These are phyloP conservation scores for Pseudodiploospora longispora DNA, from an alignment of 2,329 filamentous ascomycete genomes.

Conservation along the genomic window DNA sequence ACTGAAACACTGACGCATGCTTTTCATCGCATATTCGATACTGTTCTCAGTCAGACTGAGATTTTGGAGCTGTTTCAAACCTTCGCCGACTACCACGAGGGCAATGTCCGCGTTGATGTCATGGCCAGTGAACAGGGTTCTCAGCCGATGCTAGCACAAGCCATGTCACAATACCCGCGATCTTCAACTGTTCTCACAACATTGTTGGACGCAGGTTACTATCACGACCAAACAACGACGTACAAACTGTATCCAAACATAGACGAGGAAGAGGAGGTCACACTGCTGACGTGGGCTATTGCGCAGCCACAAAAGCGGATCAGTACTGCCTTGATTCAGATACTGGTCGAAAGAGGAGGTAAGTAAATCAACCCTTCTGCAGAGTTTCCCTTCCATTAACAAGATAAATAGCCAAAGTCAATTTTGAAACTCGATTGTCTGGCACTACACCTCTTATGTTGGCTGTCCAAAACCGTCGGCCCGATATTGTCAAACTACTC, in stretches of 20 bases:
- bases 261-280: slow-evolving; percentile 46
- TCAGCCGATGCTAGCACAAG: slow-evolving; percentile 43
- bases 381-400: slow-evolving; percentile 9
- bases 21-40: slow-evolving; percentile 49
- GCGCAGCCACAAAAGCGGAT: slow-evolving; percentile 55
- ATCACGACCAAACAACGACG: slow-evolving; percentile 45
- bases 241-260: slow-evolving; percentile 36
- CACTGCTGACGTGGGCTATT: slow-evolving; percentile 53
- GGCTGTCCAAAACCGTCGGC: slow-evolving; percentile 46
- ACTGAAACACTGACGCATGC: slow-evolving; percentile 42
- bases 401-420: slow-evolving; percentile 41
- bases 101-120: slow-evolving; percentile 41
- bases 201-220: slow-evolving; percentile 50
- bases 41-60: slow-evolving; percentile 39
- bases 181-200: slow-evolving; percentile 43
- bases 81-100: slow-evolving; percentile 43
- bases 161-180: slow-evolving; percentile 46
- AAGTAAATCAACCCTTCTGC: slow-evolving; percentile 11
- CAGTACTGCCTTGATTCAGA: slow-evolving; percentile 48
- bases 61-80: slow-evolving; percentile 41
- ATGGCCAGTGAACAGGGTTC: slow-evolving; percentile 34
- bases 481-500: slow-evolving; percentile 50
- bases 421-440: slow-evolving; percentile 43
- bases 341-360: slow-evolving; percentile 42
- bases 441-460: slow-evolving; percentile 51